A percentile compares a stretch with the other conserved stretches of the same genome.
phyloP scores from a whole-genome alignment of 305 asterid species.

The Lippia alba region DNA sequence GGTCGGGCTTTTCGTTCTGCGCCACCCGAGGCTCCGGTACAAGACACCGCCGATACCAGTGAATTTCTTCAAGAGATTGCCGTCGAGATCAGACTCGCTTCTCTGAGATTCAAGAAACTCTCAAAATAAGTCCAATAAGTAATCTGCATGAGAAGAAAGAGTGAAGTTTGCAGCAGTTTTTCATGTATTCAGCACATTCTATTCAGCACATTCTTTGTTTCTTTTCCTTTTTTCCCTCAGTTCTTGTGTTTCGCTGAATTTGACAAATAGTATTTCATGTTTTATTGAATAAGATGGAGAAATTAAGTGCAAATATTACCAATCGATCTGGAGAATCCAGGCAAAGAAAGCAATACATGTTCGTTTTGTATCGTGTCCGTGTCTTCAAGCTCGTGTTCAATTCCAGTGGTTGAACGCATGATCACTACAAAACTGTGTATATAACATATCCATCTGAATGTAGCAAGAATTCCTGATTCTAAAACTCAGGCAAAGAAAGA shows the following conservation, averaged over 20 bases:
- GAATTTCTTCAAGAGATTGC: conserved; percentile 94
- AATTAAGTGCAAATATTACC: conserved; percentile 30
- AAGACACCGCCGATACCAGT: conserved; percentile 82
- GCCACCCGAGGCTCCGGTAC: conserved; percentile 82
- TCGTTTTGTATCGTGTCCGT: no score
- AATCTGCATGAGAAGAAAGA: conserved; percentile 20
- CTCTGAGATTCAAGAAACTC: conserved; percentile 47
- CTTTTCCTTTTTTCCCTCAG: not conserved
- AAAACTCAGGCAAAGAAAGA: conserved; percentile 2
- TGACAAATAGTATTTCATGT: conserved; percentile 17
- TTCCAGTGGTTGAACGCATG: no score
- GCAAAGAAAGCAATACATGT: not conserved
- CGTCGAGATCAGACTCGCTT: conserved; percentile 82
- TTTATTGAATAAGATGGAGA: conserved; percentile 32
- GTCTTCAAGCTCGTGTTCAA: no score
- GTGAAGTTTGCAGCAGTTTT: not conserved
- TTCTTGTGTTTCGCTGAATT: conserved; percentile 21
- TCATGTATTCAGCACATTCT: conserved; percentile 37
- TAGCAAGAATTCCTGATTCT: not conserved
- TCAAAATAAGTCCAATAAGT: conserved; percentile 28
- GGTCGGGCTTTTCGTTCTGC: conserved; percentile 65
- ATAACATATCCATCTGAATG: not conserved
- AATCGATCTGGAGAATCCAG: conserved; percentile 16
- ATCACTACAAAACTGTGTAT: not conserved
- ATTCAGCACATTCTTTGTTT: conserved; percentile 23